Evolutionary conservation across 768 basidiomycete genomes (phyloP), one percentile per base, ranked within the genome.

Genomic region (Chalciporus piperatus): DNA sequence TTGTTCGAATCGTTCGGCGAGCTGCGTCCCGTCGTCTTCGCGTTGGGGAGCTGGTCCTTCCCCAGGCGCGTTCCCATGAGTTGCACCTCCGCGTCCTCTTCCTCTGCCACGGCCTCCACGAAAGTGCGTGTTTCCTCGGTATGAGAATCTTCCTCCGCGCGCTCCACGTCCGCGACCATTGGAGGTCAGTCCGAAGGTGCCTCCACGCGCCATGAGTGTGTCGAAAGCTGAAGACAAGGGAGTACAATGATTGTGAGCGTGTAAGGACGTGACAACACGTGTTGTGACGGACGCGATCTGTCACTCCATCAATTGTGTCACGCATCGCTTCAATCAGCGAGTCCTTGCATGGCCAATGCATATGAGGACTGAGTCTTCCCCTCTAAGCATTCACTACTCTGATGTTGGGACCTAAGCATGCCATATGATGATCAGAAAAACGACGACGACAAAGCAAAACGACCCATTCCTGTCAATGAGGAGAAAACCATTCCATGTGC

Each of bases 11-110:
- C 83, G 76, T 59, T 96, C 95, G 7, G 84, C 89, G 6, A 87
- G 79, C 46, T 87, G 85, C 1, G 90, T 92, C 13, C 92, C 95
- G 60, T 98, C 95, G 54, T 96, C 93, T 66, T 92, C 92, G 56
- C 91, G 80, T 64, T 80, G 78, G 6, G 82, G 83, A 17, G 74
- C 78, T 19, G 71, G 70, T 19, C 77, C 70, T 30, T 83, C 82
- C 44, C 72, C 76, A 23, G 65, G 70, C 41, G 68, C 68, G 41
- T 47, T 55, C 28, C 54, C 54, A 45, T 71, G 61, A 25, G 69
- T 60, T 28, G 65, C 58, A 19, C 71, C 68, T 14, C 72, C 62
- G 4, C 66, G 57, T 22, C 69, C 72, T 50, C 78, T 69, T 27
- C 81, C 80, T 54, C 80, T 66, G 28, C 74, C 71, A 28, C 77